Evolutionary conservation across 2,329 filamentous ascomycete species (phyloP).

Genomic region (Colletotrichum coccodes): DNA sequence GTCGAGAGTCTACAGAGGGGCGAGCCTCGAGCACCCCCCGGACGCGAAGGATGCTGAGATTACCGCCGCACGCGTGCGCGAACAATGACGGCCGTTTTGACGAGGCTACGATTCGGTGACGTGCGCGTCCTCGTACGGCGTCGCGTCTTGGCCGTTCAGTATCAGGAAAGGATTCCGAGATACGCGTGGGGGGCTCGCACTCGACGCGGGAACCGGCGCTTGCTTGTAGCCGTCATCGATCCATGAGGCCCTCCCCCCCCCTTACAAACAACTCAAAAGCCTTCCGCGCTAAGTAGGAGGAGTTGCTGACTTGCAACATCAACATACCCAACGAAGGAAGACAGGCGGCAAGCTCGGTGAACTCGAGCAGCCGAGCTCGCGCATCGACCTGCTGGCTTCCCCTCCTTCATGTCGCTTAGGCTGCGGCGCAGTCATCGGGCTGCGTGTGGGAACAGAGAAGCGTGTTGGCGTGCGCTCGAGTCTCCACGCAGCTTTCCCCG

Average conservation of each 20-base stretch:
- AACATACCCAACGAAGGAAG: background rate
- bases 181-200: too few species aligned
- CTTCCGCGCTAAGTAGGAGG: too few species aligned
- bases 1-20: background rate
- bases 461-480: background rate
- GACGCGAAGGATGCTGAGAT: too few species aligned
- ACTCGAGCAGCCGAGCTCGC: too few species aligned
- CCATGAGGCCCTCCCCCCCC: background rate
- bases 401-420: too few species aligned
- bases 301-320: background rate
- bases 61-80: background rate
- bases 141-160: background rate
- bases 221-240: background rate
- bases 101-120: background rate
- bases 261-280: too few species aligned
- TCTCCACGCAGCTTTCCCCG: too few species aligned
- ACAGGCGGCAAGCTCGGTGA: background rate
- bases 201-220: background rate
- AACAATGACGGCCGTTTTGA: background rate
- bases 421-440: background rate
- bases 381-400: background rate
- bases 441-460: background rate
- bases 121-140: background rate
- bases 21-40: background rate
- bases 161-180: background rate